Conservation (phyloP, 768 basidiomycete species). For the Russula sp. region DNA sequence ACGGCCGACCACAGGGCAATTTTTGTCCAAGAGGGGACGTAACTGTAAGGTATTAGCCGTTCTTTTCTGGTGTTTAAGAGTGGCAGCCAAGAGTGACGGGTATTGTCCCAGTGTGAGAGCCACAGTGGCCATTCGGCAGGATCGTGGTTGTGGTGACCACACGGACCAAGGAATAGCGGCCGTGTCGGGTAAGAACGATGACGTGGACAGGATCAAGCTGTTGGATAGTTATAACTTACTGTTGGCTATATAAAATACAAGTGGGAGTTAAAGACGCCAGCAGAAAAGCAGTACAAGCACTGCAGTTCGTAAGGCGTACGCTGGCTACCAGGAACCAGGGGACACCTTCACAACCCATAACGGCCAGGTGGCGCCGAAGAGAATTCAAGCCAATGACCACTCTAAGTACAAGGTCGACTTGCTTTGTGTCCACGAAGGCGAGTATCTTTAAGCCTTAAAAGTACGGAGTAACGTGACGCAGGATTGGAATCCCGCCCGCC, state of each 20-base stretch:
- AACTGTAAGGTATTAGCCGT: not conserved
- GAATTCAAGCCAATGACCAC: not conserved
- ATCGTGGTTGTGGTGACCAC: not conserved
- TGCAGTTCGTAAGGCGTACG: not conserved
- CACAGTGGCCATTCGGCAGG: conserved; percentile 9
- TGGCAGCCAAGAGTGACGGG: not conserved
- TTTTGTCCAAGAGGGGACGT: not conserved
- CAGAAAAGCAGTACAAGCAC: not conserved
- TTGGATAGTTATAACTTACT: not conserved
- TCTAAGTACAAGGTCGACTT: not conserved
- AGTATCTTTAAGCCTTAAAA: not conserved
- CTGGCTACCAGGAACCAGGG: conserved; percentile 8
- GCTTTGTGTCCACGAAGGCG: conserved; percentile 5
- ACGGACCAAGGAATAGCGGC: not conserved
- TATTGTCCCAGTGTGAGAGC: not conserved
- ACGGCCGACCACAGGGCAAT: not conserved
- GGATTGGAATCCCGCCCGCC: no score
- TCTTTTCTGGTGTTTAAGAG: not conserved
- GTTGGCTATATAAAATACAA: not conserved
- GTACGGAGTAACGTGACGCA: no score
- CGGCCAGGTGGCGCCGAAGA: not conserved
- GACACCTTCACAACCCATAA: not conserved
- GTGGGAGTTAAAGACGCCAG: not conserved
- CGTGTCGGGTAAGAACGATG: not conserved
- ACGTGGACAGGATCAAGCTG: no score